Evolutionary conservation across 179 eudicot genomes (phyloP).

Genomic region (Drosera spatulata): DNA sequence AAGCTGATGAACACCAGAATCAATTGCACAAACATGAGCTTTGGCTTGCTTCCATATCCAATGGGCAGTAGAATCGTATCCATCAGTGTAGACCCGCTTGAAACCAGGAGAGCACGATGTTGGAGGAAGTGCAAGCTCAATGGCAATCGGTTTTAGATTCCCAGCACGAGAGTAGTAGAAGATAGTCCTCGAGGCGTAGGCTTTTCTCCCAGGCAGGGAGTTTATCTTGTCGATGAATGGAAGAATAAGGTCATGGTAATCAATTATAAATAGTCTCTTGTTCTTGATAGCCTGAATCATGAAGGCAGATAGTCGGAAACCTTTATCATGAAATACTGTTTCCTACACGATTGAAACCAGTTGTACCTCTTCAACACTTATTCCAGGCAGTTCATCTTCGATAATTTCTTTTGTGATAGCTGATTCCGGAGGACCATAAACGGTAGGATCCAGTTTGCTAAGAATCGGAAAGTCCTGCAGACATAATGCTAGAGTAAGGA

Average conservation of each 20-base stretch:
- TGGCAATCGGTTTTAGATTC: constrained; percentile 42
- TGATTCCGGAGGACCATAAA: constrained; percentile 66
- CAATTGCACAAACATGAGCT: constrained; percentile 58
- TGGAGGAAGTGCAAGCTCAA: constrained; percentile 52
- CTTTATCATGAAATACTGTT: no score
- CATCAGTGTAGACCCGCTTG: constrained; percentile 34
- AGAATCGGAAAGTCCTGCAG: constrained; percentile 77
- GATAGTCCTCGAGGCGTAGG: constrained; percentile 56
- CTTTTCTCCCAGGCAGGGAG: constrained; percentile 23
- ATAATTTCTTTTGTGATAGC: constrained; percentile 41
- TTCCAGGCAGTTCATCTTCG: constrained; percentile 39
- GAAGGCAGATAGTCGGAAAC: not conserved
- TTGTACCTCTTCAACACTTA: constrained; percentile 8
- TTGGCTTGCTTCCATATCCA: constrained; percentile 87
- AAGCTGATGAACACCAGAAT: constrained; percentile 54
- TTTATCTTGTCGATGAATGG: constrained; percentile 53
- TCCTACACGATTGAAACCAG: not conserved
- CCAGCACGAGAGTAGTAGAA: constrained; percentile 26
- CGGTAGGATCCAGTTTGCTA: constrained; percentile 53
- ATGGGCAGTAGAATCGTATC: constrained; percentile 23
- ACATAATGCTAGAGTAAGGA: not conserved
- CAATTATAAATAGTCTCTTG: constrained; percentile 50
- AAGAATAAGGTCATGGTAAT: constrained; percentile 49
- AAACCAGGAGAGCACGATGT: constrained; percentile 28
- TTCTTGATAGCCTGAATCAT: constrained; percentile 32